Percentiles rank a stretch among this genome's conserved stretches.
Conservation (phyloP, 2,329 filamentous ascomycete genomes). For the Penicillium sp. region DNA sequence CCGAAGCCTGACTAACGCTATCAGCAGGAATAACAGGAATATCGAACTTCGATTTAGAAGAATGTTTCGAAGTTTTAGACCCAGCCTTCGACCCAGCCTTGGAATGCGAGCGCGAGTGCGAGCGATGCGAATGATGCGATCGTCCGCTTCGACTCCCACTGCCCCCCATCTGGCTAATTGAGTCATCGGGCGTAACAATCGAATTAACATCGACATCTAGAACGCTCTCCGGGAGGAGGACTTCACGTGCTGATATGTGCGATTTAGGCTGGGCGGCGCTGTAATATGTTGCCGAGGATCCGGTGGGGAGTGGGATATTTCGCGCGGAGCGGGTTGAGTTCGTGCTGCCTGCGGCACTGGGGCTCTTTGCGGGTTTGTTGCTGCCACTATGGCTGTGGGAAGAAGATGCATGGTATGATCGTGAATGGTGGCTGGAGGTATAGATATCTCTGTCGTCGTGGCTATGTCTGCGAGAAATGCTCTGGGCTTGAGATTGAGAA, state of each 20-base stretch:
- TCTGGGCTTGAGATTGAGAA: slow-evolving; percentile 33
- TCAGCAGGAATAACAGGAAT: slow-evolving; percentile 44
- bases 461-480: slow-evolving; percentile 19
- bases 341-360: slow-evolving; percentile 24
- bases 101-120: slow-evolving; percentile 33
- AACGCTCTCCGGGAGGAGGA: slow-evolving; percentile 36
- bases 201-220: slow-evolving; percentile 42
- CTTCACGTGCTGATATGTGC: slow-evolving; percentile 27
- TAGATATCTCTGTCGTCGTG: slow-evolving; percentile 28
- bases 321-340: slow-evolving; percentile 41
- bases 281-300: slow-evolving; percentile 32
- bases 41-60: slow-evolving; percentile 42
- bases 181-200: slow-evolving; percentile 79
- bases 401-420: slow-evolving; percentile 23
- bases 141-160: slow-evolving; percentile 29
- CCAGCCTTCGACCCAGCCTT: slow-evolving; percentile 28
- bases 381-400: slow-evolving; percentile 30
- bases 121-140: slow-evolving; percentile 26
- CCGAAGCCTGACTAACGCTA: slow-evolving; percentile 46
- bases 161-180: slow-evolving; percentile 76
- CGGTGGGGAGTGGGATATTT: slow-evolving; percentile 41
- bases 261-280: slow-evolving; percentile 27
- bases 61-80: slow-evolving; percentile 33
- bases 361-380: slow-evolving; percentile 16
- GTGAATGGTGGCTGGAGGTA: slow-evolving; percentile 21